Evolutionary conservation across 2,329 filamentous ascomycete species (phyloP), one percentile per base, ranked within the genome.

Genomic region (Colletotrichum theobromicola): DNA sequence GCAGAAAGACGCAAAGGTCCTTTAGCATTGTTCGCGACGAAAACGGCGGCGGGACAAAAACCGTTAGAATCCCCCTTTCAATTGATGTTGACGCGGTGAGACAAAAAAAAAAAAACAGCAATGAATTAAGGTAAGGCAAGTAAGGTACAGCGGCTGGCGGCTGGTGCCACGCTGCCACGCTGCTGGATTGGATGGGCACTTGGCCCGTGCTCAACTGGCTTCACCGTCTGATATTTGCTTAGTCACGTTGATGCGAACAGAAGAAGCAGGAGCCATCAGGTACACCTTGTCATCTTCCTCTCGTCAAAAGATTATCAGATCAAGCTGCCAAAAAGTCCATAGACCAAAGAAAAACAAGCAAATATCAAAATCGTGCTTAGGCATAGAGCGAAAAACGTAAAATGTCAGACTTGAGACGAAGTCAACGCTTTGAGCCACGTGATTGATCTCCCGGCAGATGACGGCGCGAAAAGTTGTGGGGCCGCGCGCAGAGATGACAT

Each of bases 401-500:
- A 57, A 57, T 26, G 13, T 24, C 21, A 24, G 26, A 28, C 18
- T 60, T 30, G 15, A 60, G 28, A 30, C 26, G 26, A 30, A 60
- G 57, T n/a, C 28, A 32, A 13, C 53, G 24, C 18, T 34, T 60
- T 34, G 26, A 30, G 15, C 30, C 72, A 75, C 68, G 68, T 75
- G 72, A 73, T 32, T 37, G 69, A 72, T 67, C 61, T 71, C 18
- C 67, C 62, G 63, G 68, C 62, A 75, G 57, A 62, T 75, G 30
- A 61, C 62, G 46, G 69, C 34, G 68, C 67, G 61, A 65, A 32
- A 35, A 75, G 16, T 35, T 72, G 30, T 75, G 72, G 69, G 63
- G 26, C 62, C 21, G n/a, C 34, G 42, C 26, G 57, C 68, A 72
- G 63, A 72, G n/a, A 74, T 72, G 68, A 72, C 72, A 72, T 75